A percentile compares a stretch with the other conserved stretches of the same genome.
phyloP scores from a whole-genome alignment of 345 rosid genomes.

The Noccaea caerulescens region DNA sequence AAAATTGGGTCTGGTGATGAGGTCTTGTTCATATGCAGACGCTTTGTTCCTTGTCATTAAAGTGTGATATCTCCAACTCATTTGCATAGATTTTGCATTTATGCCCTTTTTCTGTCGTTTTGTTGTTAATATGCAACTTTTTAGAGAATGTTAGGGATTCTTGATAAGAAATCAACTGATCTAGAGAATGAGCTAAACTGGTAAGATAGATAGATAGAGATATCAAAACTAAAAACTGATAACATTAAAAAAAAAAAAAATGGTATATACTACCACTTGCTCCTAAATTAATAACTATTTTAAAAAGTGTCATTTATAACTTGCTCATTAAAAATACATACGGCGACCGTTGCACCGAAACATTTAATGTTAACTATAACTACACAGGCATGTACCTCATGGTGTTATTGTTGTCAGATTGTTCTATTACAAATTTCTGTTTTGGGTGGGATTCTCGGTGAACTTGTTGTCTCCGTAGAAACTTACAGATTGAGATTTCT shows the following conservation, averaged over 20 bases:
- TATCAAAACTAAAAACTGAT: no score
- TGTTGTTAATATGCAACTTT: no score
- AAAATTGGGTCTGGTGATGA: no score
- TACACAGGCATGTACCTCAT: not conserved
- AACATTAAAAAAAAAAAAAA: not conserved
- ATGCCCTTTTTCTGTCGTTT: no score
- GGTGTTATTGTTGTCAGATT: not conserved
- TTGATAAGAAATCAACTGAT: no score
- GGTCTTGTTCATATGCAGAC: no score
- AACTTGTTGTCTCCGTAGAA: not conserved
- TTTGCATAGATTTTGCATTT: no score
- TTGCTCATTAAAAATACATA: slow-evolving; percentile 6
- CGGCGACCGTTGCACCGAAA: slow-evolving; percentile 11
- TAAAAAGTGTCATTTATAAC: not conserved
- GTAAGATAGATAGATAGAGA: no score
- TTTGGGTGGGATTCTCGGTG: not conserved
- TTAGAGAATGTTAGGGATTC: no score
- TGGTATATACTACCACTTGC: not conserved
- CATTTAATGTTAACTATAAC: not conserved
- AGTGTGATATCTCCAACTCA: no score
- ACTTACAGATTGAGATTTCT: not conserved
- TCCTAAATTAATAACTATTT: not conserved
- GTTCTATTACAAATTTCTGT: not conserved
- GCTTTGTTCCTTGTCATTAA: no score
- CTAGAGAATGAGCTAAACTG: no score